phyloP scores from a whole-genome alignment of 441 rosid genomes.

The Mallotus japonicus region DNA sequence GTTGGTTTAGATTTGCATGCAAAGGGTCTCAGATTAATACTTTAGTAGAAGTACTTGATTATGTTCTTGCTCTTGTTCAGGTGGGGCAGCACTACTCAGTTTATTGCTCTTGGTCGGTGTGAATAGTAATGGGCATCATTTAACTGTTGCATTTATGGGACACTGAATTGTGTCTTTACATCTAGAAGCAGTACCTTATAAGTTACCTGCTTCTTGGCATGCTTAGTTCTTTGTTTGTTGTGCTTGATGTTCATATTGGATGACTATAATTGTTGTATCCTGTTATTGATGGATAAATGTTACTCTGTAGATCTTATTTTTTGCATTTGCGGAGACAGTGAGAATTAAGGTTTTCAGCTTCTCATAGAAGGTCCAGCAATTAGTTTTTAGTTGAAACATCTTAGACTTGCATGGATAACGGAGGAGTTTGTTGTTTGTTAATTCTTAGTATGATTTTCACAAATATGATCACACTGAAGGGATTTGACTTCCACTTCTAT shows the following conservation, averaged over 20 bases:
- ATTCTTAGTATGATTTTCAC: not conserved
- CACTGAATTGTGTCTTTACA: not conserved
- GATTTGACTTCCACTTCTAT: no score
- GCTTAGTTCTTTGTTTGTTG: not conserved
- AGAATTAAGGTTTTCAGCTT: not conserved
- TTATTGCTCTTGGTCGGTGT: not conserved
- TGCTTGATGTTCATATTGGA: not conserved
- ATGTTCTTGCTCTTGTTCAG: constrained; percentile 3
- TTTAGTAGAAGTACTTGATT: not conserved
- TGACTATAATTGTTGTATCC: not conserved
- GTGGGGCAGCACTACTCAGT: not conserved
- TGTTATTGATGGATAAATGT: not conserved
- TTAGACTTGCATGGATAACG: not conserved
- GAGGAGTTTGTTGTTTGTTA: not conserved
- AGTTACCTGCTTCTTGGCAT: not conserved
- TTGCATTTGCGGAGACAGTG: not conserved
- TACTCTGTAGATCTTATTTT: not conserved
- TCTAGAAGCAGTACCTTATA: not conserved
- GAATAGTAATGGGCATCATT: not conserved
- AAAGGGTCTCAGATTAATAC: not conserved
- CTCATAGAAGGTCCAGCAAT: not conserved
- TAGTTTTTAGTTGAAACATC: not conserved
- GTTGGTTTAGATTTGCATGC: not conserved
- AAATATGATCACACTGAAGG: not conserved
- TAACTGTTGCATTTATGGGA: not conserved